Evolutionary conservation across 352 stramenopile species (phyloP), one percentile per base, ranked within the genome.

Genomic region (Phytophthora cactorum): DNA sequence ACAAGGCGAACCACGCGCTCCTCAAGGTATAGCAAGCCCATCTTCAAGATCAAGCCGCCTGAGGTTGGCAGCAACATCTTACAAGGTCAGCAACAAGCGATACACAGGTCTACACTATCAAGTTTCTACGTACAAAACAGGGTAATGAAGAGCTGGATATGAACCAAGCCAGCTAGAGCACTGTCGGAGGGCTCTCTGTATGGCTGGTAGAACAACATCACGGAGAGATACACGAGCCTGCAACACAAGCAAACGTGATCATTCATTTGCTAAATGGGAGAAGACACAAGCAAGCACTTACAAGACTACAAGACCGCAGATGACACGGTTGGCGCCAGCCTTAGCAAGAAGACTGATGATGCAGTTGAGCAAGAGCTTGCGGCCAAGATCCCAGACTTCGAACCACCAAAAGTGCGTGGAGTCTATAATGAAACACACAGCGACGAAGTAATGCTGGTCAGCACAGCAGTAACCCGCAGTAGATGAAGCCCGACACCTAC

Each of bases 81-180:
- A 43, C 9, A 62, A 36, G 25, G 12, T 43, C 17, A 52, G 28
- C 15, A 44, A 14, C 25, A n/a, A 43, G 3, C 5, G 52, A 49
- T 52, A 7, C 9, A 27, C 7, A 27, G 51, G 11, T 52, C 31
- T 27, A 52, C 11, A 43, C 10, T 43, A 52, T 9, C 15, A 3
- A 36, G 15, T 7, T 46, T 49, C 11, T 27, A 76, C 79, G 51
- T 71, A 93, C 85, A 91, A 38, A 93, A 93, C 5, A 93, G 67
- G 17, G 83, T 91, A 71, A 92, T 65, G 66, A 92, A 93, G 39
- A 93, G 73, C 63, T 93, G 81, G 59, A 93, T 90, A 34, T 93
- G 79, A 22, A 78, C 85, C 45, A 89, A 62, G 7, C 81, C 73
- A 12, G 85, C 78, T 12, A 93, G 80, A 7, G 80, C 74, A 55